These are phyloP conservation scores for Lentinula detonsa DNA, from an alignment of 768 basidiomycete genomes.

Conservation along the genomic window DNA sequence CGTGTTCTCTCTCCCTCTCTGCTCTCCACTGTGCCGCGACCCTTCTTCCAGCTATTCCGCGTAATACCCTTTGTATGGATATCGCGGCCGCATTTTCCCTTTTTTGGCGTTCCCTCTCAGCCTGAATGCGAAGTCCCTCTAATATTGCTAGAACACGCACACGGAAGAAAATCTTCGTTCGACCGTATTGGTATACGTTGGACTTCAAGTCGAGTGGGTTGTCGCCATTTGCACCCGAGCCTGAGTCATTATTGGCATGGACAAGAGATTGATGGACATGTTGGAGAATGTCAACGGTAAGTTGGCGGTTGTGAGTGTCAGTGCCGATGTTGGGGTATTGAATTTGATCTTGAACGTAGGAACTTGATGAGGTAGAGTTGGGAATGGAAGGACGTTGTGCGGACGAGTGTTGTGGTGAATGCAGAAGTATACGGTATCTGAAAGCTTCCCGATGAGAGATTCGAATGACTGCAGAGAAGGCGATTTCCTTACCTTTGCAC, in stretches of 20 bases:
- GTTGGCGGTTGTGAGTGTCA: conserved; percentile 50
- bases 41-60: conserved; percentile 64
- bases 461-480: background rate
- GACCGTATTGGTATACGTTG: conserved; percentile 73
- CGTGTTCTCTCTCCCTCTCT: conserved; percentile 73
- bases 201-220: background rate
- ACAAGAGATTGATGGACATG: conserved; percentile 87
- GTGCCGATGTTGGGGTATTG: background rate
- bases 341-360: background rate
- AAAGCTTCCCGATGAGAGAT: conserved; percentile 10
- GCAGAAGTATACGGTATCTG: conserved; percentile 95
- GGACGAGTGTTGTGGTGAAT: conserved; percentile 53
- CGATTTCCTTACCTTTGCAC: conserved; percentile 69
- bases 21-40: conserved; percentile 69
- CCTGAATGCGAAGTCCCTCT: conserved; percentile 79
- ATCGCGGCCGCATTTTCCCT: conserved; percentile 54
- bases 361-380: conserved; percentile 44
- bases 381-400: conserved; percentile 68
- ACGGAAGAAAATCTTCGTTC: conserved; percentile 98
- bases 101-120: conserved; percentile 95
- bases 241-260: conserved; percentile 35
- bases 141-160: conserved; percentile 97
- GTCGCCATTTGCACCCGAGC: background rate
- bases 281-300: conserved; percentile 81
- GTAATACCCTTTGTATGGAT: conserved; percentile 69